Evolutionary conservation across 352 stramenopile genomes (phyloP), one percentile per base, ranked within the genome.

Genomic region (Phytopythium kandeliae): DNA sequence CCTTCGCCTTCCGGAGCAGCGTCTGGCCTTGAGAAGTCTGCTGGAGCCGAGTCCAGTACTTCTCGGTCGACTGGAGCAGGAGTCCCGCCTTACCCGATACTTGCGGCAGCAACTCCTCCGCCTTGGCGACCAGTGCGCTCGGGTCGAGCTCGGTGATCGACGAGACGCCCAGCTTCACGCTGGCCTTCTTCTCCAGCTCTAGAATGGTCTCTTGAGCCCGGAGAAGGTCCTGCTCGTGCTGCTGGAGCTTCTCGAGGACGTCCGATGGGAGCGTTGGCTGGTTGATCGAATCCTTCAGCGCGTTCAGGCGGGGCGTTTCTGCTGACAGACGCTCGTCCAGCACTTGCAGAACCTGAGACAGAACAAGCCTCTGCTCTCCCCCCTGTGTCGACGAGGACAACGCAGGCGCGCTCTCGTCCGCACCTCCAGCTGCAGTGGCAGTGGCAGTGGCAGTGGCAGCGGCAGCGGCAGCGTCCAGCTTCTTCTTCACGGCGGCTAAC

Each of bases 31-130:
- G 75, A 0, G 64, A 68, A 3, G 75, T 90, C 38, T 86, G 66
- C 58, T 93, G 79, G 40, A 91, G 76, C 35, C 85, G 74, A 7
- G 73, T 22, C 45, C 85, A 66, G 48, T 90, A 89, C 36, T 78
- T 79, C 28, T 93, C 79, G 1, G 75, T 78, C 38, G 80, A 85
- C 33, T 82, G 65, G 17, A 86, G 66, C 7, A 87, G 55, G 6
- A 71, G 37, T 19, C 77, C 63, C 2, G 78, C 79, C 15, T 72
- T 72, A 4, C 61, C 64, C 1, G 79, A 81, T 3, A 90, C 47
- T 48, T 74, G 71, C 13, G 82, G 82, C 6, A 92, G 35, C 4
- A 86, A 48, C 24, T 85, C 65, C 49, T 91, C 82, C 10, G 80
- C 78, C 44, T 84, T 88, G 31, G 67, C 55, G 1, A 86, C 61